These are phyloP conservation scores for Rhizopogon vulgaris DNA, from an alignment of 768 basidiomycete species.

Conservation along the genomic window DNA sequence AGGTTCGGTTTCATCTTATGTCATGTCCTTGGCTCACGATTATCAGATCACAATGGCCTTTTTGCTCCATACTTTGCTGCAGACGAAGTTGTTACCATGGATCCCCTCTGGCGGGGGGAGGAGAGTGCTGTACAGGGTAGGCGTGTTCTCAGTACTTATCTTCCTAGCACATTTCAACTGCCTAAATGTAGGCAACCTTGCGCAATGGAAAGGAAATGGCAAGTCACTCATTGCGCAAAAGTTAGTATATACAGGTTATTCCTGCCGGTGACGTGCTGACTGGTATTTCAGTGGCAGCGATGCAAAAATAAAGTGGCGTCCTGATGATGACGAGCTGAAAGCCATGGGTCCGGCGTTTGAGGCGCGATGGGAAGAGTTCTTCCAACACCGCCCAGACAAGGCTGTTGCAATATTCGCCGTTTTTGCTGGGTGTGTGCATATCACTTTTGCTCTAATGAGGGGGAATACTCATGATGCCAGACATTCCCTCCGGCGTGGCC, in stretches of 20 bases:
- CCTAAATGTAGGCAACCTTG: slow-evolving; percentile 9
- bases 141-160: slow-evolving; percentile 11
- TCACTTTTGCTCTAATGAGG: background rate
- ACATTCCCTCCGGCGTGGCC: too few species aligned
- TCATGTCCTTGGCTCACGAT: too few species aligned
- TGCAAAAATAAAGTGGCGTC: slow-evolving; percentile 18
- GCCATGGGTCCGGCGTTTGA: slow-evolving; percentile 15
- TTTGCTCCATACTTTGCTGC: slow-evolving; percentile 30
- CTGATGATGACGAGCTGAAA: slow-evolving; percentile 12
- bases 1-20: slow-evolving; percentile 15
- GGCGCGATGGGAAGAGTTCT: slow-evolving; percentile 15
- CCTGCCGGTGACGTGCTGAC: background rate
- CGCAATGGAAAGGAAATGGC: slow-evolving; percentile 29
- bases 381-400: slow-evolving; percentile 15
- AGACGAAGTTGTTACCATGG: slow-evolving; percentile 41
- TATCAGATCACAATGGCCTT: slow-evolving; percentile 24
- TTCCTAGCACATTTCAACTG: background rate
- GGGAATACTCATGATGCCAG: background rate
- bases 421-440: background rate
- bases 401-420: slow-evolving; percentile 4
- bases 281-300: slow-evolving; percentile 9
- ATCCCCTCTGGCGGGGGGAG: slow-evolving; percentile 35
- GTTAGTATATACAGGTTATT: slow-evolving; percentile 26
- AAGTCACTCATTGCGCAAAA: slow-evolving; percentile 46
- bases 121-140: slow-evolving; percentile 34